A percentile compares a stretch with the other conserved stretches of the same genome.
Conservation (phyloP, 2,329 filamentous ascomycete genomes). For the Plenodomus biglobosus region DNA sequence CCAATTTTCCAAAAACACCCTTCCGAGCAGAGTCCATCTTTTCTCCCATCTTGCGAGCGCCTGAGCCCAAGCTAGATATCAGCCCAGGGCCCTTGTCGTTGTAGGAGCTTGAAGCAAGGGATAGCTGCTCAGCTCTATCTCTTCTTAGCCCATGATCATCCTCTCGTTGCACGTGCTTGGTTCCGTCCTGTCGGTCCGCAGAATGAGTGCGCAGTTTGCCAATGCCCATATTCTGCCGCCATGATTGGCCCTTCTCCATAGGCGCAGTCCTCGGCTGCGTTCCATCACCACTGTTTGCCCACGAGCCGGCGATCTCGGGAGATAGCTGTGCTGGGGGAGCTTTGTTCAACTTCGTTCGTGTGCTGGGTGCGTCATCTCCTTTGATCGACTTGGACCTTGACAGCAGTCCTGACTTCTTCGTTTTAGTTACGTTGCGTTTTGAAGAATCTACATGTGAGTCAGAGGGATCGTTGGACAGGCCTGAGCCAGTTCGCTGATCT, state of each 20-base stretch:
- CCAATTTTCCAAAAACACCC: conserved; percentile 77
- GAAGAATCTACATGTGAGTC: conserved; percentile 23
- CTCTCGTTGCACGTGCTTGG: conserved; percentile 35
- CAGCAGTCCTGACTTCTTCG: conserved; percentile 43
- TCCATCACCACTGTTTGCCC: conserved; percentile 41
- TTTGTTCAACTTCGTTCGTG: conserved; percentile 38
- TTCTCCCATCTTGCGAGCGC: conserved; percentile 73
- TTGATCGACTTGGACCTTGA: conserved; percentile 49
- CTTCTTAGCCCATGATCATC: conserved; percentile 30
- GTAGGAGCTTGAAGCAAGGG: conserved; percentile 52
- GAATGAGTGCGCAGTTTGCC: conserved; percentile 66
- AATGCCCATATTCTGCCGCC: conserved; percentile 67
- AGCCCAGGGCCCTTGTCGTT: conserved; percentile 65
- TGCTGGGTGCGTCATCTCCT: conserved; percentile 41
- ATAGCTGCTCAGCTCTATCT: conserved; percentile 38
- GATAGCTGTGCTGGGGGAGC: conserved; percentile 34
- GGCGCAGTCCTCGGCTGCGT: conserved; percentile 64
- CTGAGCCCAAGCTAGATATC: conserved; percentile 72
- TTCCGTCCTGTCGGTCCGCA: conserved; percentile 61
- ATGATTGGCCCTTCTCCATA: conserved; percentile 66
- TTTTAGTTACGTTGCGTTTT: conserved; percentile 29
- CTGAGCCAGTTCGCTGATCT: conserved; percentile 33
- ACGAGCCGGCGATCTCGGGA: conserved; percentile 32
- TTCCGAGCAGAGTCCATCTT: conserved; percentile 72
- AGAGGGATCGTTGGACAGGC: conserved; percentile 30